Evolutionary conservation across 2,329 filamentous ascomycete species (phyloP), one percentile per base, ranked within the genome.

Genomic region (Sporothrix schenckii): DNA sequence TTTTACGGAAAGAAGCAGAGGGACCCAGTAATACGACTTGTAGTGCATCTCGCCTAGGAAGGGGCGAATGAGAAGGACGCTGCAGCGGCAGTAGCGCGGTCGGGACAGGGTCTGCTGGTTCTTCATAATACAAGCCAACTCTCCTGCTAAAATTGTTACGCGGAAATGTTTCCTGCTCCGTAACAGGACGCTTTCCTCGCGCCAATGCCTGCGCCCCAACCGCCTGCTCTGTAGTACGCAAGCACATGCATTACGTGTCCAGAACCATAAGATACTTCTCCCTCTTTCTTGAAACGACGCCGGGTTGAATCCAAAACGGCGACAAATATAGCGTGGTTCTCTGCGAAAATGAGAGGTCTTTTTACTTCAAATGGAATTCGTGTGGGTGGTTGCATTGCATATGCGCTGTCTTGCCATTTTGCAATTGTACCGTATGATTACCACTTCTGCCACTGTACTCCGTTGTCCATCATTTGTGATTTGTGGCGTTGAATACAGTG

Each of bases 21-120:
- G 24, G 24, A 50, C 61, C 21, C 30, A 13, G 61, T 39, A 47
- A 3, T 19, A 39, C 34, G 56, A 13, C 49, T 39, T 39, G 19
- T 68, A 68, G 41, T 58, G 34, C 27, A 14, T 21, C 21, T 58
- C 52, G n/a, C 34, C n/a, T 24, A 16, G 53, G 54, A 30, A 69
- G 67, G 67, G 54, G 54, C 67, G 67, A 69, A 69, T 52, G 54
- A 39, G 21, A 49, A 39, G 53, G 53, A 52, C 41, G 39, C 52
- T 39, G 39, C 39, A 66, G 14, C 44, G 34, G 47, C 47, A 67
- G 66, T 60, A 68, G 66, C 53, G 66, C 53, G 53, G 65, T n/a
- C 19, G 9, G 49, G 44, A 54, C 30, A n/a, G 41, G 58, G 60
- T 27, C 14, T 21, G n/a, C 39, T 30, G 49, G 21, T 21, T 21